Conservation (phyloP, 2,329 filamentous ascomycete genomes). For the Zasmidium angulare region DNA sequence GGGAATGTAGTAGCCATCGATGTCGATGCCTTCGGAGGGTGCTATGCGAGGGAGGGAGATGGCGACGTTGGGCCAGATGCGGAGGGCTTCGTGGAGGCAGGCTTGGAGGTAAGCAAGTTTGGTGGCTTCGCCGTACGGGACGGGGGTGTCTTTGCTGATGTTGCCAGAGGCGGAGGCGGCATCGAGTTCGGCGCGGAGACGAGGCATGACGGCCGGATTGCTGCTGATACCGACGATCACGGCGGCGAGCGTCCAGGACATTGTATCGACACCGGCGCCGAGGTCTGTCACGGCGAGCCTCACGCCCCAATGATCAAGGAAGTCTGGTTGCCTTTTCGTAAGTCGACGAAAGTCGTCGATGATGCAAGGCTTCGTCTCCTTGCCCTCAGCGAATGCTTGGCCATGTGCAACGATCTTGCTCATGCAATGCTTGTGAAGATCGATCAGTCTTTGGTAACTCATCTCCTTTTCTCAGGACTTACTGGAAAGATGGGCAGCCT, state of each 20-base stretch:
- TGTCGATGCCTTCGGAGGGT: constrained; percentile 22
- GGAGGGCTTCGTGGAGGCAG: constrained; percentile 11
- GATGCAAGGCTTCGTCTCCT: background rate
- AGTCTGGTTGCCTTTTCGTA: background rate
- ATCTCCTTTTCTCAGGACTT: too few species aligned
- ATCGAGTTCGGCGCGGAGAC: constrained; percentile 1
- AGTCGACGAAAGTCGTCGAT: constrained; percentile 1
- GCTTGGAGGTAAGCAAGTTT: constrained; percentile 11
- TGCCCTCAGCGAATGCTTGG: background rate
- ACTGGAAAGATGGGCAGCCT: constrained; percentile 8
- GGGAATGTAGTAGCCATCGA: constrained; percentile 26
- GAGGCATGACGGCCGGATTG: background rate
- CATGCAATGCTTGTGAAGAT: constrained; percentile 8
- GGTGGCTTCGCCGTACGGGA: constrained; percentile 1
- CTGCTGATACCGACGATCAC: constrained; percentile 2
- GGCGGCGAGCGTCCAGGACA: constrained; percentile 12
- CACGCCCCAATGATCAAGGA: constrained; percentile 7
- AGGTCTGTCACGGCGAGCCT: constrained; percentile 5
- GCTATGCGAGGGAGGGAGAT: constrained; percentile 26
- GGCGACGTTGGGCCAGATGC: constrained; percentile 15
- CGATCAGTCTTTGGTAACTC: too few species aligned
- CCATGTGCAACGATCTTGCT: constrained; percentile 2
- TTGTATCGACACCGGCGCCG: constrained; percentile 11
- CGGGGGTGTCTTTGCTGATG: constrained; percentile 1
- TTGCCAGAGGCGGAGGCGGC: background rate